A percentile compares a stretch with the other conserved stretches of the same genome.
Evolutionary conservation across 208 protist genomes (phyloP).

Genomic region (Crithidia fasciculata): DNA sequence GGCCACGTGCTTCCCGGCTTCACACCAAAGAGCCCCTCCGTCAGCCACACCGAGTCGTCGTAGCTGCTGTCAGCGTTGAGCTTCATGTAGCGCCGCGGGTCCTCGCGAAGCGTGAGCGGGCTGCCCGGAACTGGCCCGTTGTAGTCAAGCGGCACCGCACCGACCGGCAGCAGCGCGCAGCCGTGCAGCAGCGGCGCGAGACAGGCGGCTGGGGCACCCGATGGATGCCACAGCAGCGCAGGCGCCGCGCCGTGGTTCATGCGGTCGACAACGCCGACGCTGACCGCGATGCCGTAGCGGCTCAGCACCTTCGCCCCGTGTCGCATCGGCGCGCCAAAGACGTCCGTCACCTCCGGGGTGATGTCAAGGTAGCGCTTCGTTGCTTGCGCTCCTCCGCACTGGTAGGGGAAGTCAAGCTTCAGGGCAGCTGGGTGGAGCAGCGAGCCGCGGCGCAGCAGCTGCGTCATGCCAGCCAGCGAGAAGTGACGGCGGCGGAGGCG

Average conservation of each 20-base stretch:
- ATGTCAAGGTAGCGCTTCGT: conserved; percentile 79
- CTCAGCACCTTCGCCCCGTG: conserved; percentile 81
- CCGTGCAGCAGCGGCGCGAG: conserved; percentile 70
- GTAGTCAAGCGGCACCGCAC: conserved; percentile 64
- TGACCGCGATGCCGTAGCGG: conserved; percentile 76
- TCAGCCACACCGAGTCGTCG: conserved; percentile 71
- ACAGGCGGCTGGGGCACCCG: conserved; percentile 71
- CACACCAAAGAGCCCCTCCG: conserved; percentile 75
- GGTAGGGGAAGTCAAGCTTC: conserved; percentile 79
- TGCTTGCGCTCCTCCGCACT: conserved; percentile 74
- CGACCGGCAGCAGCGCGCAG: conserved; percentile 54
- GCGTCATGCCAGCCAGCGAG: conserved; percentile 50
- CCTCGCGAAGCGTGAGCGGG: conserved; percentile 46
- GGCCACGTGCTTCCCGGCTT: conserved; percentile 46
- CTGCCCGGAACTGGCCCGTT: conserved; percentile 69
- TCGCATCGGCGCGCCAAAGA: conserved; percentile 39
- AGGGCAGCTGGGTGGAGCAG: conserved; percentile 55
- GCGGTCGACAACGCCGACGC: conserved; percentile 60
- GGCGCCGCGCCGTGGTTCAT: conserved; percentile 35
- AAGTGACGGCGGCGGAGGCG: conserved; percentile 57
- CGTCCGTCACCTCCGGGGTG: conserved; percentile 43
- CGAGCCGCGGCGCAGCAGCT: conserved; percentile 47
- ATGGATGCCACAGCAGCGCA: conserved; percentile 75
- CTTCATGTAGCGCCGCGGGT: conserved; percentile 75
- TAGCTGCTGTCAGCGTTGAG: conserved; percentile 34